Evolutionary conservation across 73 alveolate genomes (phyloP).

Genomic region (Paramecium octaurelia): DNA sequence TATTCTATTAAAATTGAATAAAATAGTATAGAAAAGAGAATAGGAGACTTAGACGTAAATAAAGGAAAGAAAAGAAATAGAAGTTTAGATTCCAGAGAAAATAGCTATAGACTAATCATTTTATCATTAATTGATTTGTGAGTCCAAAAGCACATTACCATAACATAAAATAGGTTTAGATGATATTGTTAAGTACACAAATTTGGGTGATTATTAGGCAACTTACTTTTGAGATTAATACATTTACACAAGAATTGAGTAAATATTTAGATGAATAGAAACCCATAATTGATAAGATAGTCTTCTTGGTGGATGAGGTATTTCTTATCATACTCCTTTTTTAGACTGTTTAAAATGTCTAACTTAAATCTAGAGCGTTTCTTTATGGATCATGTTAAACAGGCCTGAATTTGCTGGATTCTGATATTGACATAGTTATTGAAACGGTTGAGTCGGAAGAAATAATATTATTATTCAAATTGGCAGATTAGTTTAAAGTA

Average conservation of each 20-base stretch:
- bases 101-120: not conserved
- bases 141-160: not conserved
- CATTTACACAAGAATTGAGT: not conserved
- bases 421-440: constrained; percentile 27
- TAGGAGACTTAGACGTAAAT: not conserved
- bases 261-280: not conserved
- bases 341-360: not conserved
- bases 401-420: not conserved
- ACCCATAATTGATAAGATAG: constrained; percentile 12
- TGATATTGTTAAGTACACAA: not conserved
- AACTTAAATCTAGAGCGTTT: not conserved
- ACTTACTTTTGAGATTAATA: constrained; percentile 20
- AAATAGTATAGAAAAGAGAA: not conserved
- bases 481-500: not conserved
- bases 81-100: not conserved
- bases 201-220: not conserved
- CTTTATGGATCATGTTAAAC: constrained; percentile 35
- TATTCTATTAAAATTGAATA: not conserved
- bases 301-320: not conserved
- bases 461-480: not conserved
- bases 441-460: not conserved
- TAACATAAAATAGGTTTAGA: not conserved
- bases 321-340: not conserved
- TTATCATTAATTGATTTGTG: not conserved
- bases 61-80: not conserved